phyloP scores from a whole-genome alignment of 352 stramenopile species.

The Phytopythium boreale region DNA sequence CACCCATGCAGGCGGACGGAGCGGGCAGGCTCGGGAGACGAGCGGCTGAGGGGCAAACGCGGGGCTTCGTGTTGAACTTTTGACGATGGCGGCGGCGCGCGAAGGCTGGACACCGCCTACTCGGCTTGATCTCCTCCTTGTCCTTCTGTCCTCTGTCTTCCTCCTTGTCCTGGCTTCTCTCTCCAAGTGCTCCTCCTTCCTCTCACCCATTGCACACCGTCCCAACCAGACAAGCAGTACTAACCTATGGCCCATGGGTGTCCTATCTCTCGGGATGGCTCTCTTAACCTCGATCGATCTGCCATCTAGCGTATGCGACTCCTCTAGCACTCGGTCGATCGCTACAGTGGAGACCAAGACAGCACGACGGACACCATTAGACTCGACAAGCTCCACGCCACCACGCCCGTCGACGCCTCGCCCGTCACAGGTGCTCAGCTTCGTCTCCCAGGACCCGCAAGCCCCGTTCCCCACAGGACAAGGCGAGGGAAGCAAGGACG shows the following conservation, averaged over 20 bases:
- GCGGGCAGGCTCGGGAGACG: constrained; percentile 16
- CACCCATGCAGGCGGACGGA: not conserved
- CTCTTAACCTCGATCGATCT: constrained; percentile 91
- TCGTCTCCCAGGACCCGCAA: no score
- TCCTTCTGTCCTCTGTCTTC: constrained; percentile 6
- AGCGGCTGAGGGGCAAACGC: constrained; percentile 5
- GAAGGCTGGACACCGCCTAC: not conserved
- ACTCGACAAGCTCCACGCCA: not conserved
- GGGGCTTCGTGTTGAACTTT: constrained; percentile 30
- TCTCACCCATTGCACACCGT: constrained; percentile 14
- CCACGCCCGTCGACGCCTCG: not conserved
- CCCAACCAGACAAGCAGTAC: constrained; percentile 24
- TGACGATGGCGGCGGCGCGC: constrained; percentile 4
- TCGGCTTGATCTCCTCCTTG: constrained; percentile 1
- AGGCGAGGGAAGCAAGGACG: not conserved
- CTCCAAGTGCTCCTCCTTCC: constrained; percentile 20
- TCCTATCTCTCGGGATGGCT: constrained; percentile 86
- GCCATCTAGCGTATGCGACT: constrained; percentile 89
- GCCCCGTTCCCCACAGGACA: not conserved
- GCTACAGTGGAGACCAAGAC: constrained; percentile 27
- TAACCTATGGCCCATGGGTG: constrained; percentile 67
- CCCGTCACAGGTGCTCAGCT: no score
- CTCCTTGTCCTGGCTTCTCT: constrained; percentile 10
- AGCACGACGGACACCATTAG: not conserved
- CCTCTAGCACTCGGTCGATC: constrained; percentile 78